A percentile compares a stretch with the other conserved stretches of the same genome.
phyloP scores from a whole-genome alignment of 345 rosid genomes.

The Eutrema japonicum region DNA sequence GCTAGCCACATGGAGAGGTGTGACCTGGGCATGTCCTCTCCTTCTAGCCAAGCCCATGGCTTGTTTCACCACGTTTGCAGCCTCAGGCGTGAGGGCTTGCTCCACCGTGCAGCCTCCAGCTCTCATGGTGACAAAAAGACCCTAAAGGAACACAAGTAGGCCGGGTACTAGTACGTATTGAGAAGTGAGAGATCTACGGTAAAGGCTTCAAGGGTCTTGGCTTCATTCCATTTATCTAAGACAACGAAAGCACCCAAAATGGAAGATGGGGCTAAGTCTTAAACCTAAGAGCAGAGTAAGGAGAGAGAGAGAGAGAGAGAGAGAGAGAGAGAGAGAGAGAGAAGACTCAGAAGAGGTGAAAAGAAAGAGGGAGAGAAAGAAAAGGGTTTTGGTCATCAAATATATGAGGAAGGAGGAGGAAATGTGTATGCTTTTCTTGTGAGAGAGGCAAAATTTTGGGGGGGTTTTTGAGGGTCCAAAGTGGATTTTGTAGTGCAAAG shows the following conservation, averaged over 20 bases:
- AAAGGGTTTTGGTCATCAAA: slow-evolving; percentile 43
- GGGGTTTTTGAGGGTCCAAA: slow-evolving; percentile 56
- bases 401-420: slow-evolving; percentile 40
- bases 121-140: slow-evolving; percentile 57
- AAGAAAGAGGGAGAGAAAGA: slow-evolving; percentile 34
- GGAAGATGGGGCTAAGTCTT: slow-evolving; percentile 25
- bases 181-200: slow-evolving; percentile 18
- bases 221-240: slow-evolving; percentile 33
- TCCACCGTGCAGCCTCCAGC: slow-evolving; percentile 86
- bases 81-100: slow-evolving; percentile 81
- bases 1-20: slow-evolving; percentile 96
- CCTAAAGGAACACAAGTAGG: slow-evolving; percentile 19
- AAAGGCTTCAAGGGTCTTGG: slow-evolving; percentile 39
- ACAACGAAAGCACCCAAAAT: slow-evolving; percentile 26
- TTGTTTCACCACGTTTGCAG: slow-evolving; percentile 74
- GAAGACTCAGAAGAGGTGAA: slow-evolving; percentile 27
- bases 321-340: slow-evolving; percentile 2
- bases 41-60: slow-evolving; percentile 75
- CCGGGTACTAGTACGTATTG: slow-evolving; percentile 36
- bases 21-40: slow-evolving; percentile 95
- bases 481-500: slow-evolving; percentile 89
- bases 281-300: slow-evolving; percentile 29
- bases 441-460: slow-evolving; percentile 55
- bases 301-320: not conserved
- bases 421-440: slow-evolving; percentile 72